A percentile compares a stretch with the other conserved stretches of the same genome.
phyloP scores from a whole-genome alignment of 2,329 filamentous ascomycete species.

The Sphaerostilbella broomeana region DNA sequence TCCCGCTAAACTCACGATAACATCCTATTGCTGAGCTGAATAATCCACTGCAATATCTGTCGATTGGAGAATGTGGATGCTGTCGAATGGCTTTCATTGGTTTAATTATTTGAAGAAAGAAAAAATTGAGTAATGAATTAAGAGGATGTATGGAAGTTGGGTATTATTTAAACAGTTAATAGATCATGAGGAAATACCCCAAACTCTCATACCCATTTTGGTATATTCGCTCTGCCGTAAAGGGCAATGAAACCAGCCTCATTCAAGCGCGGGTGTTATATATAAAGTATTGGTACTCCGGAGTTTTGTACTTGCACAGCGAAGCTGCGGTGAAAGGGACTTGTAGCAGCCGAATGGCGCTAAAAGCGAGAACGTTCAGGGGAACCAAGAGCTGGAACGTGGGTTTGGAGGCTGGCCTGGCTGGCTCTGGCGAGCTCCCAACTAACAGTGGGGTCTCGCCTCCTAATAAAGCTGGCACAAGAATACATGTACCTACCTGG shows the following conservation, averaged over 20 bases:
- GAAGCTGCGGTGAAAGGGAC: slow-evolving; percentile 1
- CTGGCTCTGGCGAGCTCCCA: neutral
- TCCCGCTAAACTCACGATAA: too few relatives aligned
- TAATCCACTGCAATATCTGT: too few relatives aligned
- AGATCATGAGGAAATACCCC: too few relatives aligned
- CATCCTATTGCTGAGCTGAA: too few relatives aligned
- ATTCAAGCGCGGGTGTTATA: neutral
- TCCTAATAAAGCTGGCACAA: neutral
- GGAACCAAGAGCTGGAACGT: slow-evolving; percentile 11
- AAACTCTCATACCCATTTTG: too few relatives aligned
- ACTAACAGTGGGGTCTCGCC: neutral
- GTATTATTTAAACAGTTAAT: too few relatives aligned
- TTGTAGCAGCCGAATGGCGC: neutral
- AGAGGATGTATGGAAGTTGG: too few relatives aligned
- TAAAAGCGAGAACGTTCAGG: slow-evolving; percentile 5
- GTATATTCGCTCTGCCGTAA: neutral
- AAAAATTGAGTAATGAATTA: too few relatives aligned
- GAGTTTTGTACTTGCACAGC: slow-evolving; percentile 2
- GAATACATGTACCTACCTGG: too few relatives aligned
- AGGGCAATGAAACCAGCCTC: neutral
- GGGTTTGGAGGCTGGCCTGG: neutral
- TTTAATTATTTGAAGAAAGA: too few relatives aligned
- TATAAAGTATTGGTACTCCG: slow-evolving; percentile 6
- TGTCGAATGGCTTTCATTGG: too few relatives aligned
- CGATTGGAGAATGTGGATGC: too few relatives aligned